A percentile compares a stretch with the other conserved stretches of the same genome.
phyloP scores from a whole-genome alignment of 2,329 filamentous ascomycete genomes.

The Rutstroemia sp. region DNA sequence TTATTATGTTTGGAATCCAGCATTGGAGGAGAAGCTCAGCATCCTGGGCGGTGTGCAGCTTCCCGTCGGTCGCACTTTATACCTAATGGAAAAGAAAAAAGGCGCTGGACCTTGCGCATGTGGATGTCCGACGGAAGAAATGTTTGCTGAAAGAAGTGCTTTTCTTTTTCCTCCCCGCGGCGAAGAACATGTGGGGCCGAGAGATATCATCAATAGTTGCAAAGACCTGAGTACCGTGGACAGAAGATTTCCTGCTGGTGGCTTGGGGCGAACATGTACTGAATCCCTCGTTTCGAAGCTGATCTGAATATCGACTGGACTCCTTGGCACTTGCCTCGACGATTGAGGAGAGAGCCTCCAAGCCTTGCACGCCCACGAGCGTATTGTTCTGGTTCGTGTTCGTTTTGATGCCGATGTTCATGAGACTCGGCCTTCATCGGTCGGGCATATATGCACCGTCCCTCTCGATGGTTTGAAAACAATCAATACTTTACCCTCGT shows the following conservation, averaged over 20 bases:
- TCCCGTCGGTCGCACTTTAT: constrained; percentile 10
- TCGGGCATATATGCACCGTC: constrained; percentile 6
- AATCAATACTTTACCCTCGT: constrained; percentile 6
- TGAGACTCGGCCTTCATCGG: constrained; percentile 9
- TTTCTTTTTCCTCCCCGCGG: constrained; percentile 4
- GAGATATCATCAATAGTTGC: background rate
- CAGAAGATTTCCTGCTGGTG: background rate
- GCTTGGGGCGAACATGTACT: background rate
- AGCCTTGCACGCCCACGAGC: background rate
- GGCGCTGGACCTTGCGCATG: constrained; percentile 7
- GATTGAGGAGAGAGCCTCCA: background rate
- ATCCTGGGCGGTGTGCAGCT: constrained; percentile 11
- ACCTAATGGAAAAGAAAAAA: background rate
- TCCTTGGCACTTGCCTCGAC: background rate
- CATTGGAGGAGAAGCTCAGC: background rate
- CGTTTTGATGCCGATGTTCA: background rate
- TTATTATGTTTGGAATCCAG: background rate
- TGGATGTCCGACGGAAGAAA: constrained; percentile 10
- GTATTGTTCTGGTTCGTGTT: background rate
- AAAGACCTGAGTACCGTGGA: background rate
- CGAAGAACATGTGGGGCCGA: constrained; percentile 6
- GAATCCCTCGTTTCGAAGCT: background rate
- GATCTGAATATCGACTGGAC: background rate
- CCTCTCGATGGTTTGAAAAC: constrained; percentile 8
- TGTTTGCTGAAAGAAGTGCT: constrained; percentile 4